Conservation (phyloP, 2,329 filamentous ascomycete genomes). For the Dactylellina drechsleri region DNA sequence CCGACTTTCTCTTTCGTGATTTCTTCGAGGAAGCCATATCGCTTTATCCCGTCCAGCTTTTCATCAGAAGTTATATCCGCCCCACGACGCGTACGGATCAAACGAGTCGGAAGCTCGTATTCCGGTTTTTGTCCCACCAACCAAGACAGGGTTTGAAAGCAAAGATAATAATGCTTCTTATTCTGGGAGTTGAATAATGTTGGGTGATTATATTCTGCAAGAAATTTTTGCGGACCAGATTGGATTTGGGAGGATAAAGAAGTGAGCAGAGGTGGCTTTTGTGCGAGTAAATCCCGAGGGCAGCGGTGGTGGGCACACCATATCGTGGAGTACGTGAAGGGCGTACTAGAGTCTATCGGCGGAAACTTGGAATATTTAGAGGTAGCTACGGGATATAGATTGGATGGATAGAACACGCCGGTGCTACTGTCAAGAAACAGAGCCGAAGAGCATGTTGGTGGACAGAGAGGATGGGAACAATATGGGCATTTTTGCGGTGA, state of each 20-base stretch:
- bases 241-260: constrained; percentile 12
- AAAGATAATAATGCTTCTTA: constrained; percentile 36
- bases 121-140: constrained; percentile 39
- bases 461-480: constrained; percentile 30
- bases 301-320: constrained; percentile 48
- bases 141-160: constrained; percentile 27
- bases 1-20: constrained; percentile 6
- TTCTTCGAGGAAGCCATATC: constrained; percentile 27
- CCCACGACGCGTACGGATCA: constrained; percentile 18
- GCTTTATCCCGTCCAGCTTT: constrained; percentile 16
- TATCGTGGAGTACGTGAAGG: constrained; percentile 36
- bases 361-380: constrained; percentile 30
- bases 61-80: constrained; percentile 19
- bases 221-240: constrained; percentile 4
- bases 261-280: constrained; percentile 9
- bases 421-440: constrained; percentile 36
- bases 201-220: constrained; percentile 19
- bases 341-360: not conserved
- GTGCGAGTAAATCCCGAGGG: constrained; percentile 31
- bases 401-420: constrained; percentile 34
- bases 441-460: constrained; percentile 26
- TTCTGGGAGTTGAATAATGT: constrained; percentile 10
- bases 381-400: constrained; percentile 25
- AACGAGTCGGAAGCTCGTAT: constrained; percentile 20
- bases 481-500: constrained; percentile 35